Conservation (phyloP, 768 basidiomycete genomes). For the Phaeotremella fagi region DNA sequence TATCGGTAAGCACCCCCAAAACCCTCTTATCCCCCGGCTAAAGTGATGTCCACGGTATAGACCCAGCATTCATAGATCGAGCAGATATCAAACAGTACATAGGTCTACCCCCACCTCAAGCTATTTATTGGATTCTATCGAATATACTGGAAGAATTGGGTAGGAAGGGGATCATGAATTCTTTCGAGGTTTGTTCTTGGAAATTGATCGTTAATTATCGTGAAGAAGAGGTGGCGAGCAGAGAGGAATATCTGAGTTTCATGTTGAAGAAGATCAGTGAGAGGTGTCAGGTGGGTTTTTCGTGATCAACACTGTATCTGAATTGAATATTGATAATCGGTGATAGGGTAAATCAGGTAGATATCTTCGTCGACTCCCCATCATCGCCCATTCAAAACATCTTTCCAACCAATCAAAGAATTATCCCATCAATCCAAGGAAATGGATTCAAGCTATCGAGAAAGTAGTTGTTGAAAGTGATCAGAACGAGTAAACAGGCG, state of each 20-base stretch:
- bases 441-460: constrained; percentile 83
- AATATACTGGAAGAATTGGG: constrained; percentile 78
- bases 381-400: constrained; percentile 81
- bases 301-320: too few species aligned
- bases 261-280: neutral
- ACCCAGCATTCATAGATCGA: constrained; percentile 91
- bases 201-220: too few species aligned
- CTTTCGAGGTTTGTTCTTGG: constrained; percentile 54
- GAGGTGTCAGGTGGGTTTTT: constrained; percentile 13
- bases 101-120: constrained; percentile 82
- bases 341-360: constrained; percentile 80
- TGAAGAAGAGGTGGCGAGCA: too few species aligned
- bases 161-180: constrained; percentile 62
- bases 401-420: constrained; percentile 51
- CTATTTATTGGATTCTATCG: constrained; percentile 85
- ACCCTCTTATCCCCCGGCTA: neutral
- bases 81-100: constrained; percentile 96
- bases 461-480: constrained; percentile 54
- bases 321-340: constrained; percentile 45
- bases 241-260: too few species aligned
- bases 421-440: constrained; percentile 52
- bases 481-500: too few species aligned
- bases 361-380: constrained; percentile 84
- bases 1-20: constrained; percentile 60
- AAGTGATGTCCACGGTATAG: constrained; percentile 50